phyloP scores from a whole-genome alignment of 2,329 filamentous ascomycete species.

The Verticillium longisporum region DNA sequence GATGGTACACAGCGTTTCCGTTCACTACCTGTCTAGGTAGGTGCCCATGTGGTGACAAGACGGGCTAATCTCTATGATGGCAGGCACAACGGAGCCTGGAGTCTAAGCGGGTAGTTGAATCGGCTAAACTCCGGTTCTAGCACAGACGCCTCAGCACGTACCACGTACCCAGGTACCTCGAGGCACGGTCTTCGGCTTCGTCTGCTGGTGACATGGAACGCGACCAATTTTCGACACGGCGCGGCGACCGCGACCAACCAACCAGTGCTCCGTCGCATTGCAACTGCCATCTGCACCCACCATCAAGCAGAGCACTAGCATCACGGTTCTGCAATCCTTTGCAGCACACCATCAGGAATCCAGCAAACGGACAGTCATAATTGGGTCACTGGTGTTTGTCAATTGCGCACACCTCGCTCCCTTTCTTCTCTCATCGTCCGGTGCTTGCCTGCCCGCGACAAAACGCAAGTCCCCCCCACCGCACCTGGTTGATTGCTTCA shows the following conservation, averaged over 20 bases:
- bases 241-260: background rate
- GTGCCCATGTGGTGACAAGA: too few species aligned
- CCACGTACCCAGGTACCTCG: background rate
- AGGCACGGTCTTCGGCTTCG: background rate
- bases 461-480: background rate
- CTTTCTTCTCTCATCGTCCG: background rate
- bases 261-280: background rate
- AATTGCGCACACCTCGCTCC: background rate
- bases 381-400: background rate
- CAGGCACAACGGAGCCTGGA: too few species aligned
- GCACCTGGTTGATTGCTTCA: background rate
- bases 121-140: background rate
- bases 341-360: background rate
- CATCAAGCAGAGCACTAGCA: background rate
- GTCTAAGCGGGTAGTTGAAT: background rate
- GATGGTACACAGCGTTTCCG: too few species aligned
- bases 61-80: too few species aligned
- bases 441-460: background rate
- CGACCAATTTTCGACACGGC: background rate
- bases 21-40: too few species aligned
- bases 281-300: background rate
- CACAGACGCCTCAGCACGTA: background rate
- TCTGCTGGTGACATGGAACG: background rate
- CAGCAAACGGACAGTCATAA: background rate
- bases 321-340: background rate